Percentiles rank a stretch among this genome's conserved stretches.
Evolutionary conservation across 192 early-diverging fungal genomes (phyloP).

Genomic region (Coemansia sp.): DNA sequence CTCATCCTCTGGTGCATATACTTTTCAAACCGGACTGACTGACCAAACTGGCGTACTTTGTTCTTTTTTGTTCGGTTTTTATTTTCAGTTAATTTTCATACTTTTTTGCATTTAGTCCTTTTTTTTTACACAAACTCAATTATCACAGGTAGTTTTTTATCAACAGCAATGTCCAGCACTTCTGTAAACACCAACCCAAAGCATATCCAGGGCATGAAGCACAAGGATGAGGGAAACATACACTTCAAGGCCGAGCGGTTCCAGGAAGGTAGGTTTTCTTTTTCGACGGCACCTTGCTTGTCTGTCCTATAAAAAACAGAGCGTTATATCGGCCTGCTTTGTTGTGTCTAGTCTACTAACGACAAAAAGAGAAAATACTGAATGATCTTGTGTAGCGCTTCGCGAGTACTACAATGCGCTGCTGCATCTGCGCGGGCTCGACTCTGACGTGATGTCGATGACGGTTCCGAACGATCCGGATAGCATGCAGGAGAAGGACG

Average conservation of each 20-base stretch:
- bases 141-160: too few species aligned
- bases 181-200: slow-evolving; percentile 21
- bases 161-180: slow-evolving; percentile 2
- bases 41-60: too few species aligned
- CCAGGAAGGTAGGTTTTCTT: slow-evolving; percentile 16
- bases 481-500: slow-evolving; percentile 31
- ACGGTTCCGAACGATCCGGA: slow-evolving; percentile 16
- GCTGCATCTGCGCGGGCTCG: slow-evolving; percentile 42
- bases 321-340: too few species aligned
- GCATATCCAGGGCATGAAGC: slow-evolving; percentile 26
- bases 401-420: slow-evolving; percentile 42
- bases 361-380: background rate
- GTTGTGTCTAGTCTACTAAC: background rate
- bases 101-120: too few species aligned
- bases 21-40: background rate
- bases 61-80: too few species aligned
- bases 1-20: background rate
- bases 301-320: too few species aligned
- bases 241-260: slow-evolving; percentile 36
- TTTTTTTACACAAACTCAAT: too few species aligned
- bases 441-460: slow-evolving; percentile 29
- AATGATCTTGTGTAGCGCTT: slow-evolving; percentile 26
- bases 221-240: slow-evolving; percentile 36
- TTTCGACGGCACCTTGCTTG: too few species aligned
- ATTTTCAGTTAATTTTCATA: too few species aligned